Percentiles rank a stretch among this genome's conserved stretches.
These are phyloP conservation scores for Ensete glaucum DNA, from an alignment of 176 grass and related monocot genomes.

Conservation along the genomic window DNA sequence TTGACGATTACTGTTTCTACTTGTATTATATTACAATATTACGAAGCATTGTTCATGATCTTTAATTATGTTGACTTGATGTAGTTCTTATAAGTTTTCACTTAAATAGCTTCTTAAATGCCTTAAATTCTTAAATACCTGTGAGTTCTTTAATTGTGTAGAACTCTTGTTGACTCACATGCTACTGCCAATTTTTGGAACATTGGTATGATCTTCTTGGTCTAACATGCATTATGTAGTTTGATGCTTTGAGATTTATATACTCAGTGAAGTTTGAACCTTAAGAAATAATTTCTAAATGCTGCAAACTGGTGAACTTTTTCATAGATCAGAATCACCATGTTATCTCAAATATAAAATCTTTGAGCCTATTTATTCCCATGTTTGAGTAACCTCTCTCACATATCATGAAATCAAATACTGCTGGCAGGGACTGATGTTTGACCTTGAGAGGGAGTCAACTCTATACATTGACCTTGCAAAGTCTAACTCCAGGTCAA, in stretches of 20 bases:
- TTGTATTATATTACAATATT: background rate
- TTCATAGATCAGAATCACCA: background rate
- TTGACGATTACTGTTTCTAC: background rate
- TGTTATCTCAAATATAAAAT: too few relatives aligned
- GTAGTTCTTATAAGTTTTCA: background rate
- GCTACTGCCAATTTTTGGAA: background rate
- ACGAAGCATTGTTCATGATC: background rate
- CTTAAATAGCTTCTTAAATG: background rate
- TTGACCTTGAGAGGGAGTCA: conserved; percentile 88
- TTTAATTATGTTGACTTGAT: background rate
- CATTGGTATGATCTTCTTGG: background rate
- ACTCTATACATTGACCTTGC: conserved; percentile 82
- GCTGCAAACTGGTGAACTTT: background rate
- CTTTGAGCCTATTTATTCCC: background rate
- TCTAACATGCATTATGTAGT: background rate
- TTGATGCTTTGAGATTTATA: background rate
- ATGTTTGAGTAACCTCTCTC: background rate
- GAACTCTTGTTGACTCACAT: background rate
- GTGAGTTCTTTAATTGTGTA: background rate
- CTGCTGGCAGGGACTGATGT: conserved; percentile 51
- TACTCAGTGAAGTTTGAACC: background rate
- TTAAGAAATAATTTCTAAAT: background rate
- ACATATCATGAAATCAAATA: background rate
- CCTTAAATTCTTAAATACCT: background rate
- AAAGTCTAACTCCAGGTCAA: conserved; percentile 82